Conservation (phyloP, 371 early-diverging fungal species). For the Batkoa obscura region DNA sequence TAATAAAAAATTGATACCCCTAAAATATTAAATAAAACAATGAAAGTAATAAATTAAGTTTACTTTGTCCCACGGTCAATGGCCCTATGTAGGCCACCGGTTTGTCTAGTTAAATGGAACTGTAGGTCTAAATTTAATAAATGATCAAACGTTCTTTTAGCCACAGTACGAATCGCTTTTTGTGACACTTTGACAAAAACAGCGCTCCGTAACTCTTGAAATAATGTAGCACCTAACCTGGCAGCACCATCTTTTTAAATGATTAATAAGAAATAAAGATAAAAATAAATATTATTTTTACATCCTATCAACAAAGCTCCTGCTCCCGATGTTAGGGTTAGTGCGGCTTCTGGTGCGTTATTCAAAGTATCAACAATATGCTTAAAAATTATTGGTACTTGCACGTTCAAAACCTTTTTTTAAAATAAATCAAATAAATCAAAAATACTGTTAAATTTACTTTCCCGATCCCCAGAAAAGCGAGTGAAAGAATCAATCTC, state of each 20-base stretch:
- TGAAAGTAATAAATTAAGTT: conserved; percentile 2
- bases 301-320: conserved; percentile 79
- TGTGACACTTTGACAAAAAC: conserved; percentile 91
- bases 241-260: conserved; percentile 56
- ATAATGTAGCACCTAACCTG: conserved; percentile 57
- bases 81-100: conserved; percentile 85
- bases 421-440: conserved; percentile 67
- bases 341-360: conserved; percentile 24
- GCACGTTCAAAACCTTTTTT: conserved; percentile 74
- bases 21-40: conserved; percentile 10
- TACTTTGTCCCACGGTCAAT: conserved; percentile 95
- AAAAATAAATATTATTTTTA: conserved; percentile 13
- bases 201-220: conserved; percentile 83
- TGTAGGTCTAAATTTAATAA: conserved; percentile 63
- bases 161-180: conserved; percentile 73
- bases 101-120: conserved; percentile 81
- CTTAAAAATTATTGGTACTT: conserved; percentile 90
- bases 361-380: conserved; percentile 57
- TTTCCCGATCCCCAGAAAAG: conserved; percentile 63
- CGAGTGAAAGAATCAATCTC: conserved; percentile 67
- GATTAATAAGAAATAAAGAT: background rate
- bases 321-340: conserved; percentile 47
- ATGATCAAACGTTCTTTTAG: conserved; percentile 72
- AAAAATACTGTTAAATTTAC: conserved; percentile 42
- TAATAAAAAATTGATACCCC: conserved; percentile 83